Conservation (phyloP, 1,284 basidiomycete genomes). For the Earliella scabrosa region DNA sequence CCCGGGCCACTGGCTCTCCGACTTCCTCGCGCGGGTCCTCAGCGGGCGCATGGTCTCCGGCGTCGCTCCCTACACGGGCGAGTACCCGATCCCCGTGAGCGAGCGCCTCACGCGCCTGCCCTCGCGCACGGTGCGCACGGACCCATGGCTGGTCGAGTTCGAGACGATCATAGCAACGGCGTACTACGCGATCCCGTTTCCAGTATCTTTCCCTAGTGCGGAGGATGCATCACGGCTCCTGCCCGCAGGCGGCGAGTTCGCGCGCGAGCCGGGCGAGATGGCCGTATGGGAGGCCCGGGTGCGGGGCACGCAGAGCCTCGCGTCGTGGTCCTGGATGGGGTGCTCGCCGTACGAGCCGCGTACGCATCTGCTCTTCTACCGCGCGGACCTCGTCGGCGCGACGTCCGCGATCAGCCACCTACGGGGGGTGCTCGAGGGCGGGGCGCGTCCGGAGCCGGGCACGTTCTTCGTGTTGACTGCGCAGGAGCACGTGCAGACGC, state of each 20-base stretch:
- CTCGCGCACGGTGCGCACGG: constrained; percentile 31
- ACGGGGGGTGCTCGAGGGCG: constrained; percentile 16
- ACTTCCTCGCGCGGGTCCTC: constrained; percentile 36
- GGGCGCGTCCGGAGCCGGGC: constrained; percentile 17
- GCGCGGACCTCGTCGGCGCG: constrained; percentile 2
- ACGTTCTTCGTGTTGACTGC: constrained; percentile 10
- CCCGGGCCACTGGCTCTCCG: constrained; percentile 41
- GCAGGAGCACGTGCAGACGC: not conserved
- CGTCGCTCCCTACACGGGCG: constrained; percentile 31
- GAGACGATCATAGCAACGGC: constrained; percentile 36
- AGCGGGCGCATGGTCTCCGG: constrained; percentile 33
- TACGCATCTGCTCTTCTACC: constrained; percentile 32
- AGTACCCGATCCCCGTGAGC: constrained; percentile 35
- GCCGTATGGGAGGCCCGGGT: not conserved
- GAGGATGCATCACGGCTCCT: not conserved
- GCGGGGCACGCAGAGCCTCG: not conserved
- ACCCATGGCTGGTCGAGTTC: constrained; percentile 38
- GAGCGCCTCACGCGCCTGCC: constrained; percentile 28
- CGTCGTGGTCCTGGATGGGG: not conserved
- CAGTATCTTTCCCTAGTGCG: constrained; percentile 17
- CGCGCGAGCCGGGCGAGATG: not conserved
- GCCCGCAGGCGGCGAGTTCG: not conserved
- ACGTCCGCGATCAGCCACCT: constrained; percentile 11
- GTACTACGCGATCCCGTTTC: constrained; percentile 36
- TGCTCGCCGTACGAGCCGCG: constrained; percentile 15